Evolutionary conservation across 2,329 filamentous ascomycete genomes (phyloP), one percentile per base, ranked within the genome.

Genomic region (Calcarisporium arbuscula): DNA sequence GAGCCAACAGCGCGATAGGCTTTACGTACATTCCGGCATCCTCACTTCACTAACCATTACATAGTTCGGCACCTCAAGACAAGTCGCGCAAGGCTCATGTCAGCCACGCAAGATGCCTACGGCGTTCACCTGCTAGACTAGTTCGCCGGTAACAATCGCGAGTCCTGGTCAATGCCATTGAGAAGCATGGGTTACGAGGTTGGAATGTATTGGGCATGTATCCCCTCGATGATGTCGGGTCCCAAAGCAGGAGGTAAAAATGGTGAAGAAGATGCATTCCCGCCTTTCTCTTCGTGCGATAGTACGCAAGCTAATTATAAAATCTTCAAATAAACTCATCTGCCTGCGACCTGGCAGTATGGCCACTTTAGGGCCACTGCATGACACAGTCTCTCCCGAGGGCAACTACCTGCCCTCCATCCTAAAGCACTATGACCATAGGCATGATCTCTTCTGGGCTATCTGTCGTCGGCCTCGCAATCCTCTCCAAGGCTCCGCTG

Each of bases 271-370:
- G 52, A n/a, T n/a, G n/a, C n/a, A n/a, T n/a, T n/a, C n/a, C n/a
- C n/a, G n/a, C n/a, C n/a, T n/a, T n/a, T n/a, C n/a, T n/a, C n/a
- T n/a, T n/a, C n/a, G n/a, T n/a, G n/a, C n/a, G n/a, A n/a, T n/a
- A n/a, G n/a, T n/a, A n/a, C n/a, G n/a, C n/a, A n/a, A n/a, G n/a
- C n/a, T n/a, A n/a, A n/a, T n/a, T n/a, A n/a, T n/a, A n/a, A n/a
- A n/a, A n/a, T n/a, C 40, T 21, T 29, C 34, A 12, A 58, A 94
- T 82, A 94, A 82, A 74, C 77, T 98, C 51, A 95, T 98, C 46
- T 76, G 98, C 18, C 92, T 92, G n/a, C n/a, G n/a, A n/a, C n/a
- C n/a, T n/a, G n/a, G n/a, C n/a, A 92, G 92, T 40, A 92, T 98
- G 92, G 92, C 49, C 90, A 98, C 70, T 98, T 96, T 53, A n/a